Base-by-base conservation (phyloP, 768 basidiomycete species). In the Obba rivulosa region DNA sequence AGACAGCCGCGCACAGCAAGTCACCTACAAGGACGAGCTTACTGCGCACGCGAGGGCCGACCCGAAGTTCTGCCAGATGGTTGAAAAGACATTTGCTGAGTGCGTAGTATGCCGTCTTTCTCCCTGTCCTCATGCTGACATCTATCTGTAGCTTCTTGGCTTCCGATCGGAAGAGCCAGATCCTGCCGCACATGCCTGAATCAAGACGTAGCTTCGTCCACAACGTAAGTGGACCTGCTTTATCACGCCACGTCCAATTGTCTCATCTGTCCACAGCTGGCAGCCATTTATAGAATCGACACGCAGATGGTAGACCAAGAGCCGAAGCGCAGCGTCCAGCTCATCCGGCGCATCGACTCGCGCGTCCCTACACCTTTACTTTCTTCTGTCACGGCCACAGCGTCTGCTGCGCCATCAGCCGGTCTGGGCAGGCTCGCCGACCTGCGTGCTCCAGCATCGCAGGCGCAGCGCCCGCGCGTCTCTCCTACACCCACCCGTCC, bases 251-350 rank as follows among this genome's bases (percentile, higher is more conserved):
- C 18, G 23, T 39, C 54, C 31, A 44, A 41, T 39, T 41, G 45
- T 42, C 41, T 24, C 36, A 42, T 46, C 21, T 22, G 41, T 39
- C 55, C 54, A 21, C 55, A 88, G 81, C 76, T 96, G 18, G 88
- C 91, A 1, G 70, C 76, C 7, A 68, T 85, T 4, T 98, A 95
- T 62, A 76, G 90, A 17, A 80, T 97, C 62, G 86, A 90, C 51
- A 81, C 85, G 0, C 80, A 87, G 56, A 81, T 92, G 72, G 80
- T 99, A 17, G 95, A 97, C 62, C 87, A 87, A 57, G 95, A 96
- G 57, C 95, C 95, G 0, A 77, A 87, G 59, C 74, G 90, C 41
- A 85, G 90, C 55, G 86, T 95, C 1, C 86, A 91, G 61, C 78
- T 96, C 41, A 70, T 90, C 43, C 77, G 89, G 28, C 78, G 91